Evolutionary conservation across 2,329 filamentous ascomycete genomes (phyloP).

Genomic region (Geosmithia morbida): DNA sequence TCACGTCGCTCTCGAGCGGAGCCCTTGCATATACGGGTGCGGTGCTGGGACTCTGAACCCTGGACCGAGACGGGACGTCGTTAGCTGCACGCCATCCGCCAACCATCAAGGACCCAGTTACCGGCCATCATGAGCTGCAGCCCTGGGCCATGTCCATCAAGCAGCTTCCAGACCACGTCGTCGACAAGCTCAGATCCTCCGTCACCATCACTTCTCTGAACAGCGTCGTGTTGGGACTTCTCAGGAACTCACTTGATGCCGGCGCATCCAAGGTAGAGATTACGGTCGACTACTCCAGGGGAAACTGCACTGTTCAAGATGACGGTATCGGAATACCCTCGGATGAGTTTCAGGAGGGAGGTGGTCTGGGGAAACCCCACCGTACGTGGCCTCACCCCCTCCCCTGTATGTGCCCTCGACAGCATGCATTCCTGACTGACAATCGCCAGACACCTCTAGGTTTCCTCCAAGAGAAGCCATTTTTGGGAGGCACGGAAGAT

Average conservation of each 20-base stretch:
- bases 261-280: slow-evolving; percentile 53
- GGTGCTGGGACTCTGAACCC: background rate
- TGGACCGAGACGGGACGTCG: background rate
- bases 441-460: slow-evolving; percentile 63
- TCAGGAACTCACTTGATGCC: slow-evolving; percentile 80
- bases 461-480: slow-evolving; percentile 26
- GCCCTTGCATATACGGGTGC: background rate
- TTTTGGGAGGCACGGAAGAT: slow-evolving; percentile 59
- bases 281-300: slow-evolving; percentile 58
- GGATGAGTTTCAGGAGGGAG: slow-evolving; percentile 53
- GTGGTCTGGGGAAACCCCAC: slow-evolving; percentile 59
- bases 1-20: background rate
- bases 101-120: background rate
- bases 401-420: background rate
- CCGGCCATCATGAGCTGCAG: background rate
- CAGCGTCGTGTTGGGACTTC: slow-evolving; percentile 53
- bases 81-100: background rate
- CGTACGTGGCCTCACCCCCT: slow-evolving; percentile 34
- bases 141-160: slow-evolving; percentile 42
- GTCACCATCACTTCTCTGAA: slow-evolving; percentile 63
- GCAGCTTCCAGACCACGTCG: slow-evolving; percentile 54
- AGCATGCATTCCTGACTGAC: slow-evolving; percentile 3
- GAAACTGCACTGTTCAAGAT: slow-evolving; percentile 70
- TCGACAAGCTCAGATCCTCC: slow-evolving; percentile 74
- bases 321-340: slow-evolving; percentile 67